Evolutionary conservation across 2,329 filamentous ascomycete species (phyloP), one percentile per base, ranked within the genome.

Genomic region (Phialemoniopsis sp.): DNA sequence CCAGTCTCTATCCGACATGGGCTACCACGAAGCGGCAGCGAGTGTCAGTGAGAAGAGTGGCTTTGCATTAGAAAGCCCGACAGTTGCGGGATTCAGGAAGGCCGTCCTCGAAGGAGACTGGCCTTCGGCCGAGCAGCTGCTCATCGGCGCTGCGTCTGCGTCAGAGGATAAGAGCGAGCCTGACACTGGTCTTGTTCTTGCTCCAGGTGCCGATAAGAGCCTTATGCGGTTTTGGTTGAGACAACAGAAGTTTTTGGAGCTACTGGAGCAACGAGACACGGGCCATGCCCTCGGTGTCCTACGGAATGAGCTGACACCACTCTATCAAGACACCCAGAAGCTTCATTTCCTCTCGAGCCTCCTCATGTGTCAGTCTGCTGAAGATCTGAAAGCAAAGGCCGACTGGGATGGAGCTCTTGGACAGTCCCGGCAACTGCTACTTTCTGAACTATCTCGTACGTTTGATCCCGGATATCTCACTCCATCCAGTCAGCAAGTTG

Each of bases 171-270:
- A 52, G 26, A 49, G 53, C 9, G 54, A 56, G 16, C 41, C 51
- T 32, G 64, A 64, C 1, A 72, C 78, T 47, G 87, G 84, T 3
- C 67, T 98, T 39, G 78, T 88, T 13, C 72, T 97, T 38, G 79
- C 84, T 13, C 78, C 87, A 32, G 83, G 80, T 17, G 85, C 88
- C 7, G 85, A 95, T 52, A 76, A 76, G 41, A 80, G 84, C 49
- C 73, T 85, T 38, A 91, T 98, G 85, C 76, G 84, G 34, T 96
- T 97, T 60, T 83, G 82, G 70, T 71, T 98, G 53, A 78, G 91
- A 47, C 87, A 95, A 57, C 93, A 98, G 59, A 97, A 97, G 60
- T 98, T 91, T 53, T 70, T 98, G 21, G 93, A 98, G 65, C 68
- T 95, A 8, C 67, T 98, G 32, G 90, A 97, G 59, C 70, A 73